Evolutionary conservation across 805 yeast species (phyloP).

Genomic region (Phaffomyces antillensis): DNA sequence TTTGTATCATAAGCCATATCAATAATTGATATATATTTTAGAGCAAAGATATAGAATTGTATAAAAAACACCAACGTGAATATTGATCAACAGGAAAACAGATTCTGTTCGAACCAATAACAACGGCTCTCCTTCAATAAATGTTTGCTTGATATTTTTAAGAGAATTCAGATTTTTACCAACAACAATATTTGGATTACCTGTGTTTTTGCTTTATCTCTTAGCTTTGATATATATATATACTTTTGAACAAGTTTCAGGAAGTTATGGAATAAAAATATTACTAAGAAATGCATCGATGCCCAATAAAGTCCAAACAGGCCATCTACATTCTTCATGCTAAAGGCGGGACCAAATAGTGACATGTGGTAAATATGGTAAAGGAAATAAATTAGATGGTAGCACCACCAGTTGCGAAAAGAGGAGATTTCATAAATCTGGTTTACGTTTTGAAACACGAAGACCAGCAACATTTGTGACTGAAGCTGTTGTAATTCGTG

Average conservation of each 20-base stretch:
- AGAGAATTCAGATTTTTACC: conserved; percentile 24
- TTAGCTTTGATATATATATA: conserved; percentile 41
- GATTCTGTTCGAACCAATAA: conserved; percentile 46
- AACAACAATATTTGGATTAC: conserved; percentile 36
- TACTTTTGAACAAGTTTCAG: conserved; percentile 41
- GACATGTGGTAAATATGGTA: conserved; percentile 42
- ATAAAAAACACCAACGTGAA: conserved; percentile 45
- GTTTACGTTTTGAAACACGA: conserved; percentile 41
- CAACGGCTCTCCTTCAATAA: conserved; percentile 39
- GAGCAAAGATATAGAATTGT: conserved; percentile 34
- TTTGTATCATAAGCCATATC: too few species aligned
- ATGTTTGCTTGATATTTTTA: conserved; percentile 14
- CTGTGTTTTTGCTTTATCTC: conserved; percentile 42
- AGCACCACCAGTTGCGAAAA: conserved; percentile 54
- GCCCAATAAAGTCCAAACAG: conserved; percentile 44
- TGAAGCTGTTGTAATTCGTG: conserved; percentile 53
- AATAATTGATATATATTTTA: too few species aligned
- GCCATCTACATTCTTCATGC: conserved; percentile 44
- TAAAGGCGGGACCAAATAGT: conserved; percentile 44
- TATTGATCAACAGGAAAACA: conserved; percentile 43
- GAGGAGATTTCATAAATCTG: conserved; percentile 49
- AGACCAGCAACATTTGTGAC: conserved; percentile 43
- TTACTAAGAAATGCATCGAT: conserved; percentile 32
- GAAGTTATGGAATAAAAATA: conserved; percentile 33
- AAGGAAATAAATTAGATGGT: conserved; percentile 39